phyloP scores from a whole-genome alignment of 768 basidiomycete genomes.

The Nidula microcarpa region DNA sequence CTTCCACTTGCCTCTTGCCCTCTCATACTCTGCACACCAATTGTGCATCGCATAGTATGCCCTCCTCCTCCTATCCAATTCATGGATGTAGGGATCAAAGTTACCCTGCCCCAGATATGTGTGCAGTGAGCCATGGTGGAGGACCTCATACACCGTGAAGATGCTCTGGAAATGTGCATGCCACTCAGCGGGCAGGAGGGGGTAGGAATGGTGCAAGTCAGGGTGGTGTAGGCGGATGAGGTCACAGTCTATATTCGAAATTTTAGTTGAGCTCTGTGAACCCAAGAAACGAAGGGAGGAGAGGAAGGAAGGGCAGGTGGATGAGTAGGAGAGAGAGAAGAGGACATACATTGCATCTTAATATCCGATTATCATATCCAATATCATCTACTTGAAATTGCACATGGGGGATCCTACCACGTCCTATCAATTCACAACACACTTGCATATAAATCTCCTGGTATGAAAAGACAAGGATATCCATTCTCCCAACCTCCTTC shows the following conservation, averaged over 20 bases:
- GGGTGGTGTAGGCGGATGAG: slow-evolving; percentile 72
- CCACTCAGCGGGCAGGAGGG: slow-evolving; percentile 37
- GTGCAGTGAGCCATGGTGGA: slow-evolving; percentile 21
- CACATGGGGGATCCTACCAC: no score
- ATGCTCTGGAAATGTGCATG: slow-evolving; percentile 65
- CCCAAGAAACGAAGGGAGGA: no score
- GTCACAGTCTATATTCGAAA: slow-evolving; percentile 54
- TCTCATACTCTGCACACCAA: slow-evolving; percentile 27
- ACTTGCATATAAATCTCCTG: no score
- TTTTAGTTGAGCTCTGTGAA: background rate
- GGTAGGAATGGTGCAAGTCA: slow-evolving; percentile 47
- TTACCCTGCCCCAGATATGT: slow-evolving; percentile 4
- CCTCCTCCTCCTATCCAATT: slow-evolving; percentile 48
- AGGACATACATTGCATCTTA: slow-evolving; percentile 60
- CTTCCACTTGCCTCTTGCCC: slow-evolving; percentile 7
- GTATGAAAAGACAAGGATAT: no score
- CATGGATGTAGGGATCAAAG: slow-evolving; percentile 41
- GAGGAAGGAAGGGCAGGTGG: background rate
- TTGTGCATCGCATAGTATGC: slow-evolving; percentile 30
- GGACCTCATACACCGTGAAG: slow-evolving; percentile 54
- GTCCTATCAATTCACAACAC: no score
- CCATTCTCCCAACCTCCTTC: no score
- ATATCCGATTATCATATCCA: slow-evolving; percentile 58
- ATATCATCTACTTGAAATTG: no score
- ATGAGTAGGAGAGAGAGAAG: background rate